phyloP scores from a whole-genome alignment of 441 rosid genomes.

The Adansonia madagascariensis region DNA sequence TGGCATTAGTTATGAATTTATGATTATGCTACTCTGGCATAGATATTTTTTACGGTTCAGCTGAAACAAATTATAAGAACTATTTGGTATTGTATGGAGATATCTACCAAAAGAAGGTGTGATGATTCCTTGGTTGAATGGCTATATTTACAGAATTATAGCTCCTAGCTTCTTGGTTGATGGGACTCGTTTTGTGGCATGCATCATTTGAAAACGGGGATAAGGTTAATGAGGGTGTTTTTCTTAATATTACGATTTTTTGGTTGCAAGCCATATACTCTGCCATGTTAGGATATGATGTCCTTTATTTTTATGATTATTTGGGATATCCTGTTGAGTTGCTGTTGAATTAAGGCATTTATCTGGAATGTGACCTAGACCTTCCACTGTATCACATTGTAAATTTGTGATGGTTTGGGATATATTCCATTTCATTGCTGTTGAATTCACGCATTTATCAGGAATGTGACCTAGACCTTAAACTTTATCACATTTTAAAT shows the following conservation, averaged over 20 bases:
- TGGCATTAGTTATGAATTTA: slow-evolving; percentile 18
- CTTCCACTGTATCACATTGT: too few species aligned
- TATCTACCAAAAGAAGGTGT: background rate
- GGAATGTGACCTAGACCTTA: background rate
- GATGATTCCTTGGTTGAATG: slow-evolving; percentile 1
- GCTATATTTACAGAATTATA: background rate
- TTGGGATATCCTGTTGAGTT: background rate
- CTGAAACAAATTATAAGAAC: background rate
- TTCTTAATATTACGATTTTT: background rate
- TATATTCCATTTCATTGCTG: background rate
- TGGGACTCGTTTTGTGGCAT: background rate
- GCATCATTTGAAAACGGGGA: background rate
- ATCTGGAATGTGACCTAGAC: too few species aligned
- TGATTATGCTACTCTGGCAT: background rate
- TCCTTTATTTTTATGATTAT: slow-evolving; percentile 7
- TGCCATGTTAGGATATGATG: slow-evolving; percentile 8
- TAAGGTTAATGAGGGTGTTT: background rate
- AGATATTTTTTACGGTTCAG: background rate
- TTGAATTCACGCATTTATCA: background rate
- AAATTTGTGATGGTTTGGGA: too few species aligned
- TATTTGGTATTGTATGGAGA: background rate
- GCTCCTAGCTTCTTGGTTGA: background rate
- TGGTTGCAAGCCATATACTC: background rate
- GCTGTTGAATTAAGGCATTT: too few species aligned
- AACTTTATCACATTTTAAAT: background rate